Percentiles rank a stretch among this genome's conserved stretches.
Conservation (phyloP, 768 basidiomycete genomes). For the Suillus alpinus region DNA sequence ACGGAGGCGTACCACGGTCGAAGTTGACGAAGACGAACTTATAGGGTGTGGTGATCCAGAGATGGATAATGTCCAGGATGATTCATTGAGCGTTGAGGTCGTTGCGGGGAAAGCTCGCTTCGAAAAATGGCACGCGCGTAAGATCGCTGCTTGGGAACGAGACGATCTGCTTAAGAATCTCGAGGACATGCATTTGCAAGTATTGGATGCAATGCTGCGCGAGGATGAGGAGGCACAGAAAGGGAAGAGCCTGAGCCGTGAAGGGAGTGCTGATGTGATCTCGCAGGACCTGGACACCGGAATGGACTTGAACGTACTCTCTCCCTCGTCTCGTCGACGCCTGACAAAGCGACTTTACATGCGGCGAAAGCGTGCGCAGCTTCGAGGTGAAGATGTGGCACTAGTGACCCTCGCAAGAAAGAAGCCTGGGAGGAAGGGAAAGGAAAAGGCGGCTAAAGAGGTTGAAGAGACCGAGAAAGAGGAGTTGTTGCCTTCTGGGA, state of each 20-base stretch:
- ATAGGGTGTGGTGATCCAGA: background rate
- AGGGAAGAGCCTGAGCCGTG: background rate
- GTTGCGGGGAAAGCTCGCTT: conserved; percentile 2
- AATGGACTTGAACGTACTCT: conserved; percentile 30
- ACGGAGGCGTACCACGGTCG: background rate
- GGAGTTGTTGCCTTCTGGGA: conserved; percentile 2
- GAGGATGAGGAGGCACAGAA: conserved; percentile 24
- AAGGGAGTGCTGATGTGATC: background rate
- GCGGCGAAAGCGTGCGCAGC: conserved; percentile 63
- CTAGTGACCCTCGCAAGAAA: conserved; percentile 22
- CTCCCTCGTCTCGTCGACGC: conserved; percentile 52
- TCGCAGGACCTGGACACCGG: conserved; percentile 5
- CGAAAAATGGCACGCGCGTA: background rate
- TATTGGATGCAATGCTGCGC: conserved; percentile 35
- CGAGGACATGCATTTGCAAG: conserved; percentile 27
- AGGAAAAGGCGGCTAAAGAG: background rate
- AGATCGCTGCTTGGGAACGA: conserved; percentile 17
- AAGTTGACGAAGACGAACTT: conserved; percentile 6
- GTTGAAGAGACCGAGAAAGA: background rate
- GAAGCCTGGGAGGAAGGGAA: conserved; percentile 36
- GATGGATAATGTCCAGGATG: background rate
- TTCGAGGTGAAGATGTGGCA: conserved; percentile 29
- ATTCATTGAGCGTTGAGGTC: background rate
- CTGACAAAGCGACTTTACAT: conserved; percentile 65
- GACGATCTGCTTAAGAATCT: conserved; percentile 31